A percentile compares a stretch with the other conserved stretches of the same genome.
These are phyloP conservation scores for Oryza meridionalis DNA, from an alignment of 176 grass and related monocot genomes.

Conservation along the genomic window DNA sequence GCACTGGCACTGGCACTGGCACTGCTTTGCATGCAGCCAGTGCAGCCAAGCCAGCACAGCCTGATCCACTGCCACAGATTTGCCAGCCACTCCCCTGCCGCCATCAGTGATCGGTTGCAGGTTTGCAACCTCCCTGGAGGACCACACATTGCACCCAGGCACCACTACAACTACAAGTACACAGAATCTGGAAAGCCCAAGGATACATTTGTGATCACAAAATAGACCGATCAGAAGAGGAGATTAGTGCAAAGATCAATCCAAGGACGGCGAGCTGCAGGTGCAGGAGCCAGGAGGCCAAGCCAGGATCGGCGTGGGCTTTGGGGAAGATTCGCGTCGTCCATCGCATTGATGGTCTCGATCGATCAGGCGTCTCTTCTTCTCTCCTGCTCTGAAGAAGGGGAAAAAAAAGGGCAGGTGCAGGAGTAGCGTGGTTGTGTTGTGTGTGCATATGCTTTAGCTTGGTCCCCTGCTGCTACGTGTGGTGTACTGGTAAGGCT, in stretches of 20 bases:
- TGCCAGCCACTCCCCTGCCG: slow-evolving; percentile 13
- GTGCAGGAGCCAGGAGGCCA: slow-evolving; percentile 20
- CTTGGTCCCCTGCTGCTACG: not conserved
- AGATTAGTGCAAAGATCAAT: not conserved
- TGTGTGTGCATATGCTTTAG: not conserved
- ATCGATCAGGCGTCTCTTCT: not conserved
- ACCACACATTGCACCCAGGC: slow-evolving; percentile 19
- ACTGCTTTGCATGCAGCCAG: slow-evolving; percentile 29
- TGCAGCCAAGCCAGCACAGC: not conserved
- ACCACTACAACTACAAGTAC: not conserved
- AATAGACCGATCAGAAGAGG: not conserved
- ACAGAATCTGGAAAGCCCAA: not conserved
- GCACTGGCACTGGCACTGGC: slow-evolving; percentile 1
- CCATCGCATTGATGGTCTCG: not conserved
- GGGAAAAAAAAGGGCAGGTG: not conserved
- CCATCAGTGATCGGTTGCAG: slow-evolving; percentile 15
- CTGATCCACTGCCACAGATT: slow-evolving; percentile 49
- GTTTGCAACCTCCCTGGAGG: slow-evolving; percentile 18
- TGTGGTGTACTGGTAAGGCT: not conserved
- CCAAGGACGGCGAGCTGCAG: slow-evolving; percentile 19
- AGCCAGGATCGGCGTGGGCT: not conserved
- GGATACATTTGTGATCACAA: not conserved
- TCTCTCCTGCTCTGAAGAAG: not conserved
- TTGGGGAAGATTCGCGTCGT: slow-evolving; percentile 34
- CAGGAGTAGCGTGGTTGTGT: not conserved